These are phyloP conservation scores for Akebia trifoliata DNA, from an alignment of 164 flowering plant species.

Conservation along the genomic window DNA sequence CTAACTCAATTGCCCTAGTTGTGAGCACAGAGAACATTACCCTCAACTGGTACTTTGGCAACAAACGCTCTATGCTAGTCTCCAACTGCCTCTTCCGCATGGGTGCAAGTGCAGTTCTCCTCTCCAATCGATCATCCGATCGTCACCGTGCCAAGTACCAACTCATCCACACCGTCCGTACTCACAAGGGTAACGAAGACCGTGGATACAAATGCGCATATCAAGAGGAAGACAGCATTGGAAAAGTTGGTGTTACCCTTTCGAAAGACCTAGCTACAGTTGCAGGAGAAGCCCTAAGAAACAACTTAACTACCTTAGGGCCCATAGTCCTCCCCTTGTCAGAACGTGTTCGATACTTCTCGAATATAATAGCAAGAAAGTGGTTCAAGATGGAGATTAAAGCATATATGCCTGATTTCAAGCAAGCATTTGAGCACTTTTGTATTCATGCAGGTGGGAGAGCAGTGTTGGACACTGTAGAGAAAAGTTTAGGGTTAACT, in stretches of 20 bases:
- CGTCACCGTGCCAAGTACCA: slow-evolving; percentile 4
- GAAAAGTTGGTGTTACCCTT: slow-evolving; percentile 2
- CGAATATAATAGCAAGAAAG: background rate
- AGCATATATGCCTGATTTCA: slow-evolving; percentile 14
- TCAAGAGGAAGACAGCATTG: slow-evolving; percentile 8
- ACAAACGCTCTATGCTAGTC: slow-evolving; percentile 14
- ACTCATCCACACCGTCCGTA: slow-evolving; percentile 5
- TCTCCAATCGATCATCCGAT: slow-evolving; percentile 8
- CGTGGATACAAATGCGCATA: slow-evolving; percentile 6
- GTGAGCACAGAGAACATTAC: slow-evolving; percentile 13
- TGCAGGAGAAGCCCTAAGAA: slow-evolving; percentile 9
- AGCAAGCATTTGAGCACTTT: slow-evolving; percentile 15
- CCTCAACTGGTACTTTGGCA: slow-evolving; percentile 12
- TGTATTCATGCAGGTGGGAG: slow-evolving; percentile 19
- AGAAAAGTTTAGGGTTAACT: slow-evolving; percentile 3
- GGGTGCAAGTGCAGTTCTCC: slow-evolving; percentile 7
- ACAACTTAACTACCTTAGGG: slow-evolving; percentile 9
- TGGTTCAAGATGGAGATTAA: slow-evolving; percentile 7
- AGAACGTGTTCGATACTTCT: slow-evolving; percentile 3
- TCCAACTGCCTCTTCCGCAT: slow-evolving; percentile 11
- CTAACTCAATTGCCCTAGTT: slow-evolving; percentile 5
- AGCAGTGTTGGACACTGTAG: slow-evolving; percentile 11
- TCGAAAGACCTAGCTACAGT: slow-evolving; percentile 4
- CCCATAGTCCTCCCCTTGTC: slow-evolving; percentile 13
- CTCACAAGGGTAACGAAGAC: slow-evolving; percentile 12